Percentiles rank a stretch among this genome's conserved stretches.
phyloP scores from a whole-genome alignment of 2,329 filamentous ascomycete genomes.

The Verticillium longisporum region DNA sequence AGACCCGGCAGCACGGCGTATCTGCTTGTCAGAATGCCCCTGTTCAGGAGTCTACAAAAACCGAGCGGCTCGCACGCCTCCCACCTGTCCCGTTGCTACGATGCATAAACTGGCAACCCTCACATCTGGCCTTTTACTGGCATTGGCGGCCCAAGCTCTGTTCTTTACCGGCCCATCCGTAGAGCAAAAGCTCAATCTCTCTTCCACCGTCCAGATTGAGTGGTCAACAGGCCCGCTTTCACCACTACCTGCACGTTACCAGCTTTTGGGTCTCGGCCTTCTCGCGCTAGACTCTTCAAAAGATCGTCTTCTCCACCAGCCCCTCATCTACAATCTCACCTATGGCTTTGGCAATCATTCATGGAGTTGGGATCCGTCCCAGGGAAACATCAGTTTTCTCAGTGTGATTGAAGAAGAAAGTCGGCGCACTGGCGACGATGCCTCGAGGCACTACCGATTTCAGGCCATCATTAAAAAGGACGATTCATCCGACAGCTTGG shows the following conservation, averaged over 20 bases:
- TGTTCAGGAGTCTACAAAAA: background rate
- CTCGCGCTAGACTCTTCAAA: background rate
- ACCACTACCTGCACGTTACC: background rate
- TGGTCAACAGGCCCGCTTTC: background rate
- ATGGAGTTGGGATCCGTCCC: background rate
- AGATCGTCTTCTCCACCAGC: background rate
- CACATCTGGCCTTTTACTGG: background rate
- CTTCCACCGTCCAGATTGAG: background rate
- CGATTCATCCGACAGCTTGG: too few species aligned
- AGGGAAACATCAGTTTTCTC: background rate
- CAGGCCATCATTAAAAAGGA: background rate
- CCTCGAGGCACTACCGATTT: background rate
- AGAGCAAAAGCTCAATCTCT: background rate
- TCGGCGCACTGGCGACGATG: background rate
- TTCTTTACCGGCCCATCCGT: background rate
- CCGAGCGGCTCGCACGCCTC: background rate
- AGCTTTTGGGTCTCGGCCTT: background rate
- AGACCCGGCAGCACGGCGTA: too few species aligned
- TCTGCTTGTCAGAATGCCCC: too few species aligned
- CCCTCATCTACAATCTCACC: background rate
- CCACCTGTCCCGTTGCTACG: background rate
- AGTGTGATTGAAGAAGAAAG: background rate
- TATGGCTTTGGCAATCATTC: background rate
- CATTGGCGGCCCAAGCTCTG: background rate
- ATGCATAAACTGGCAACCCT: background rate